Conservation (phyloP, 2,329 filamentous ascomycete genomes). For the Rasamsonia emersonii region DNA sequence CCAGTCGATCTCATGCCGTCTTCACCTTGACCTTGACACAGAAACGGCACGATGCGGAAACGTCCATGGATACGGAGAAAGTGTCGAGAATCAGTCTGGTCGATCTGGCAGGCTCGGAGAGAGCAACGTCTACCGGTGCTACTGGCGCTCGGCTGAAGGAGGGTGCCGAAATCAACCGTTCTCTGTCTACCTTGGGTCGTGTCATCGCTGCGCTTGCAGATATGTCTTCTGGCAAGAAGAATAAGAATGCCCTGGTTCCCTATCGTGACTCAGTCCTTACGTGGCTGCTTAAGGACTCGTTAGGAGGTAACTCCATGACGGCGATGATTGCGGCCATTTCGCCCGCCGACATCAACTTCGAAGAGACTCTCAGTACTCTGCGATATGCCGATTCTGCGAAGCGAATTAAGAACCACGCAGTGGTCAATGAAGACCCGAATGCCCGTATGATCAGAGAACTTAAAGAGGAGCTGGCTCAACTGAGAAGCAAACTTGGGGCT, state of each 20-base stretch:
- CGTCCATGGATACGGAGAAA: conserved; percentile 95
- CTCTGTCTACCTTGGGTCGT: conserved; percentile 88
- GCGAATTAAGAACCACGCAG: conserved; percentile 98
- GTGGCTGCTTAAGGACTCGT: conserved; percentile 92
- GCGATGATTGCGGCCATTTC: conserved; percentile 99
- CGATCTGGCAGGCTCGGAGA: conserved; percentile 93
- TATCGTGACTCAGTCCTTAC: conserved; percentile 96
- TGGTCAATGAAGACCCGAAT: conserved; percentile 98
- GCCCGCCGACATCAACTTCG: conserved; percentile 97
- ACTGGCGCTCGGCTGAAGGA: conserved; percentile 93
- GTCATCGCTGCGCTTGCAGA: conserved; percentile 95
- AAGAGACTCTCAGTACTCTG: conserved; percentile 90
- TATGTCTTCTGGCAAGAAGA: conserved; percentile 74
- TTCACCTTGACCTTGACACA: conserved; percentile 95
- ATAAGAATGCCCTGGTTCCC: conserved; percentile 68
- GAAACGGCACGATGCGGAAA: conserved; percentile 82
- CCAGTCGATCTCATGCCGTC: conserved; percentile 93
- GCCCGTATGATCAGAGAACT: conserved; percentile 97
- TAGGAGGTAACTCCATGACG: conserved; percentile 98
- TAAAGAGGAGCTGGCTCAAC: conserved; percentile 82
- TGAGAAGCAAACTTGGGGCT: conserved; percentile 74
- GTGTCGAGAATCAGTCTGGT: conserved; percentile 97
- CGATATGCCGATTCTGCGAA: conserved; percentile 97
- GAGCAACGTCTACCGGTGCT: conserved; percentile 93
- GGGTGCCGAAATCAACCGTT: conserved; percentile 96